Evolutionary conservation across 495 filamentous ascomycete species (phyloP).

Genomic region (Penicillium bovifimosum): DNA sequence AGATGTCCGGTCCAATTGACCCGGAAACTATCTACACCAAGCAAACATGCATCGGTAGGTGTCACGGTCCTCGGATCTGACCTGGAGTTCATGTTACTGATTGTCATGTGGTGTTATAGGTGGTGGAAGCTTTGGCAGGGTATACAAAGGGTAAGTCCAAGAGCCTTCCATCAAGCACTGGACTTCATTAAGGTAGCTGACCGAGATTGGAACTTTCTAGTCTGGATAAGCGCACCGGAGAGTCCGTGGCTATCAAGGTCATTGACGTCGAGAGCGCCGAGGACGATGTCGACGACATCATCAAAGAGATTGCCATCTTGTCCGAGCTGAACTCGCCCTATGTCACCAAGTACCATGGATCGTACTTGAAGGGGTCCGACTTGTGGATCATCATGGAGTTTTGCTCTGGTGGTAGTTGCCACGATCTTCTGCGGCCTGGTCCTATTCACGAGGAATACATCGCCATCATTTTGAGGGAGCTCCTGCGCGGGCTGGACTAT

Average conservation of each 20-base stretch:
- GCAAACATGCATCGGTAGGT: slow-evolving; percentile 85
- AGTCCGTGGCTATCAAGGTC: slow-evolving; percentile 88
- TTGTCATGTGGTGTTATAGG: slow-evolving; percentile 27
- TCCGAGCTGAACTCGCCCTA: slow-evolving; percentile 90
- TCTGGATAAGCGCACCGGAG: slow-evolving; percentile 76
- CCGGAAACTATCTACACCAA: slow-evolving; percentile 87
- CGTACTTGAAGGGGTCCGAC: slow-evolving; percentile 89
- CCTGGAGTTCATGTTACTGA: background rate
- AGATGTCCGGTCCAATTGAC: slow-evolving; percentile 53
- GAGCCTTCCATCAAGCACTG: slow-evolving; percentile 20
- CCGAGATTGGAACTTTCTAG: slow-evolving; percentile 32
- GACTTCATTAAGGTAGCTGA: background rate
- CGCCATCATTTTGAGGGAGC: slow-evolving; percentile 83
- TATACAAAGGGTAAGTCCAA: slow-evolving; percentile 78
- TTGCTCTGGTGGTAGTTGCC: slow-evolving; percentile 87
- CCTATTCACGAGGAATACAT: slow-evolving; percentile 92
- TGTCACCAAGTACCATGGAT: slow-evolving; percentile 95
- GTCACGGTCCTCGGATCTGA: background rate
- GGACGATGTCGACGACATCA: slow-evolving; percentile 98
- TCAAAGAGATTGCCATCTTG: slow-evolving; percentile 94
- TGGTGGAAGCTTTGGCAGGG: slow-evolving; percentile 91
- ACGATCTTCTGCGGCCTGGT: slow-evolving; percentile 86
- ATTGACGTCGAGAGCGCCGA: slow-evolving; percentile 98
- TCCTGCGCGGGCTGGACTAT: slow-evolving; percentile 87
- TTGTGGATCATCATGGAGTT: slow-evolving; percentile 99